Conservation (phyloP, 2,329 filamentous ascomycete species). For the Colletotrichum cereale region DNA sequence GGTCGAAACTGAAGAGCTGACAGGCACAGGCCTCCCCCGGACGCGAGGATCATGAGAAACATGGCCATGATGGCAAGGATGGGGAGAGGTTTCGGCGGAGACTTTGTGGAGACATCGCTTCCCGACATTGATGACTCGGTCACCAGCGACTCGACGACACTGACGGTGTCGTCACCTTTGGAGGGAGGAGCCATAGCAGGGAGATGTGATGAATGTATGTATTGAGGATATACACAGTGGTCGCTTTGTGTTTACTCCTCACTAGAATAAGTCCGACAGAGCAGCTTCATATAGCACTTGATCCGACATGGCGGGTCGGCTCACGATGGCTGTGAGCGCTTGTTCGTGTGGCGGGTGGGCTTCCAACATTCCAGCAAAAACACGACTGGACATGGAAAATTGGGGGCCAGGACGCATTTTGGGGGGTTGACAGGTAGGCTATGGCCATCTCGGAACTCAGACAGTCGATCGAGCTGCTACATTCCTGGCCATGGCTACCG, state of each 20-base stretch:
- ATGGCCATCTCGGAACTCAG: not conserved
- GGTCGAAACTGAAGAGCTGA: constrained; percentile 39
- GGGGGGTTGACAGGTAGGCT: not conserved
- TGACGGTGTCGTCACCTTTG: constrained; percentile 35
- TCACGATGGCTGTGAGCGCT: constrained; percentile 19
- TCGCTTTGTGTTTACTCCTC: not conserved
- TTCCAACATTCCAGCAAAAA: constrained; percentile 27
- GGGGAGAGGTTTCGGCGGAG: constrained; percentile 36
- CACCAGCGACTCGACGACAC: constrained; percentile 40
- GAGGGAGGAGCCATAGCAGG: constrained; percentile 26
- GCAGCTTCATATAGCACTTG: constrained; percentile 26
- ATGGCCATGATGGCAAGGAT: constrained; percentile 32
- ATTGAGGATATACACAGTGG: not conserved
- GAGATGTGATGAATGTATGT: not conserved
- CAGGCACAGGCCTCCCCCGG: constrained; percentile 35
- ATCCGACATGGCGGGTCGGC: constrained; percentile 17
- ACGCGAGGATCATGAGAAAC: constrained; percentile 36
- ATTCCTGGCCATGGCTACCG: constrained; percentile 24
- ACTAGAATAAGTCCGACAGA: not conserved
- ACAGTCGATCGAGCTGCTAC: constrained; percentile 10
- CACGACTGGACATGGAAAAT: not conserved
- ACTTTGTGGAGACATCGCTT: constrained; percentile 37
- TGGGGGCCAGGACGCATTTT: not conserved
- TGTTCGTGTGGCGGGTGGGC: constrained; percentile 32
- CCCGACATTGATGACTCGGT: constrained; percentile 41